phyloP scores from a whole-genome alignment of 1,284 basidiomycete species.

The Mixia osmundae region DNA sequence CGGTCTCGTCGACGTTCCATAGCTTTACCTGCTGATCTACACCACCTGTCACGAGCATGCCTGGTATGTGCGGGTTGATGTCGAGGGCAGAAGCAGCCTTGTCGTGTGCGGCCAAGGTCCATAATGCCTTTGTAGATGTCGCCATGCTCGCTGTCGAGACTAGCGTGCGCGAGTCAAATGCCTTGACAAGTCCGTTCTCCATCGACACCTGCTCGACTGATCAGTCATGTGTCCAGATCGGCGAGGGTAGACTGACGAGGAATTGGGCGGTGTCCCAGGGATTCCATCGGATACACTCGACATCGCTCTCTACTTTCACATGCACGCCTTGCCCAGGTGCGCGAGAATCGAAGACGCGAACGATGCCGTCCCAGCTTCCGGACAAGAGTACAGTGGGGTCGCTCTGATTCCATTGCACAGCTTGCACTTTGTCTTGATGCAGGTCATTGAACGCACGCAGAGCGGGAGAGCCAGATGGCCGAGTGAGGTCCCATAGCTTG shows the following conservation, averaged over 20 bases:
- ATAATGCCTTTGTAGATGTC: constrained; percentile 30
- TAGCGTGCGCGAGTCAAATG: constrained; percentile 70
- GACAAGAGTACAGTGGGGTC: constrained; percentile 74
- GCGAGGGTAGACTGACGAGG: constrained; percentile 60
- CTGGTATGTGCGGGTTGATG: constrained; percentile 70
- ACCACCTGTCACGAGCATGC: constrained; percentile 77
- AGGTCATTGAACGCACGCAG: constrained; percentile 60
- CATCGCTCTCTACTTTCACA: constrained; percentile 49
- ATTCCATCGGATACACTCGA: constrained; percentile 87
- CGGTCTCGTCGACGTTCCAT: constrained; percentile 48
- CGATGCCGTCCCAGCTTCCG: constrained; percentile 80
- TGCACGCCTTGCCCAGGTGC: constrained; percentile 35
- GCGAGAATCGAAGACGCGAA: constrained; percentile 76
- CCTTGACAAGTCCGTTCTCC: constrained; percentile 67
- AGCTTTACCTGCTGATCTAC: constrained; percentile 73
- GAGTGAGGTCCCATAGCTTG: constrained; percentile 86
- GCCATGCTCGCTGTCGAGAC: constrained; percentile 36
- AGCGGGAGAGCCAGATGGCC: constrained; percentile 29
- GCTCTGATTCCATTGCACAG: constrained; percentile 78
- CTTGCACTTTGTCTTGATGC: constrained; percentile 93
- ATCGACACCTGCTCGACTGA: too few species aligned
- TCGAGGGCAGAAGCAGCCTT: constrained; percentile 81
- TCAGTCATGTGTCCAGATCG: too few species aligned
- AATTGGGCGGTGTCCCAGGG: constrained; percentile 72
- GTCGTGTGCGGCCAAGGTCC: constrained; percentile 83